Conservation (phyloP, 179 eudicot genomes). For the Carnegiea gigantea region DNA sequence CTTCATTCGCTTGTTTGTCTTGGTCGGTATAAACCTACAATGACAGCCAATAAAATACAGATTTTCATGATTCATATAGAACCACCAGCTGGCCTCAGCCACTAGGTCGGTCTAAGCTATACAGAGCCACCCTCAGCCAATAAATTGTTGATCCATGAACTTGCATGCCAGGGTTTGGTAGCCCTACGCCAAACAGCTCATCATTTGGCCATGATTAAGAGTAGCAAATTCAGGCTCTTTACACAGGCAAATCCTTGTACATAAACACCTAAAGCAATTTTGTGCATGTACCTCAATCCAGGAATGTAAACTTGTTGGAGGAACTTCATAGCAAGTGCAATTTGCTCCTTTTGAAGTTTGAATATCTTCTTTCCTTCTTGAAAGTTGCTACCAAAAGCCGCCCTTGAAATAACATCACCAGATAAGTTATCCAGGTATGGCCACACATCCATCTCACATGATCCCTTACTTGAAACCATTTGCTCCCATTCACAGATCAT, state of each 20-base stretch:
- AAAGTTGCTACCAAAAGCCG: slow-evolving; percentile 33
- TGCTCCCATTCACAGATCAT: slow-evolving; percentile 34
- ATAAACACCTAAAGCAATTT: background rate
- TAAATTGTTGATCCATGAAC: too few relatives aligned
- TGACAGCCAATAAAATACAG: background rate
- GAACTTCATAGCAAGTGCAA: slow-evolving; percentile 19
- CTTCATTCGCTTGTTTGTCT: slow-evolving; percentile 34
- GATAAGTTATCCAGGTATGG: slow-evolving; percentile 29
- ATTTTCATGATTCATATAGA: background rate
- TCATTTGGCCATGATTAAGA: too few relatives aligned
- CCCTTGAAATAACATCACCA: slow-evolving; percentile 34
- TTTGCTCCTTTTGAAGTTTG: slow-evolving; percentile 29
- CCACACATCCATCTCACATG: slow-evolving; percentile 33
- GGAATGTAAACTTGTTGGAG: slow-evolving; percentile 32
- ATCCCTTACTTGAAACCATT: slow-evolving; percentile 16
- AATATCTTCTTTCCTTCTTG: slow-evolving; percentile 34
- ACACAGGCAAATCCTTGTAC: too few relatives aligned
- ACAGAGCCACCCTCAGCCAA: too few relatives aligned
- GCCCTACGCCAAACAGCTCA: too few relatives aligned
- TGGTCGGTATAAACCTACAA: slow-evolving; percentile 35
- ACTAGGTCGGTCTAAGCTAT: too few relatives aligned
- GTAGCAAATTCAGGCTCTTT: too few relatives aligned
- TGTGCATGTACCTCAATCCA: slow-evolving; percentile 26
- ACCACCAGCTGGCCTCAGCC: too few relatives aligned
- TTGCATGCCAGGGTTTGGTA: too few relatives aligned